Evolutionary conservation across 225 moss, liverwort and hornwort species (phyloP).

Genomic region (Thuidium tamariscinum): DNA sequence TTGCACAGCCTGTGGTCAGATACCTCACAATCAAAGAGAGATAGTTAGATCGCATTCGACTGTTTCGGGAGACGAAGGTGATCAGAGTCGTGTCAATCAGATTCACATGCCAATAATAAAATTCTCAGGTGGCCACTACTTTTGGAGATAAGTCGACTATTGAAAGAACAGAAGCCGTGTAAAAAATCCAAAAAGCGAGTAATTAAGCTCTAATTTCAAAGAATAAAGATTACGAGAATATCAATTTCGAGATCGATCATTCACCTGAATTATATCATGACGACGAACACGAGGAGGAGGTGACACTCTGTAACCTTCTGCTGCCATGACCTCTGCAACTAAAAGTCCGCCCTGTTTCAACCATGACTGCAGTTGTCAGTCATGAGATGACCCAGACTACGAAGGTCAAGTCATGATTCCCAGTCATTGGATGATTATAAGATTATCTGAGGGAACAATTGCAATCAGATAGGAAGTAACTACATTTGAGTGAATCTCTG

Average conservation of each 20-base stretch:
- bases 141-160: neutral
- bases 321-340: constrained; percentile 95
- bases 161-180: neutral
- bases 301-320: constrained; percentile 70
- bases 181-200: neutral
- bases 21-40: neutral
- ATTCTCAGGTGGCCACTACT: neutral
- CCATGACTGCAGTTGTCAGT: neutral
- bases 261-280: constrained; percentile 84
- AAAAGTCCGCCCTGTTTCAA: constrained; percentile 60
- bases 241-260: neutral
- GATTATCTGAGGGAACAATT: neutral
- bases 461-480: neutral
- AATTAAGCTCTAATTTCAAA: neutral
- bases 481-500: neutral
- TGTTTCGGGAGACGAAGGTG: neutral
- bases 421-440: neutral
- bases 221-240: neutral
- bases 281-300: constrained; percentile 79
- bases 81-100: neutral
- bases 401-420: neutral
- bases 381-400: neutral
- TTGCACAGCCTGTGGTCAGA: constrained; percentile 56
- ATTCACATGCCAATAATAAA: neutral
- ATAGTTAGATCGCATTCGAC: neutral